phyloP scores from a whole-genome alignment of 2,329 filamentous ascomycete genomes.

The Davidsoniella eucalypti region DNA sequence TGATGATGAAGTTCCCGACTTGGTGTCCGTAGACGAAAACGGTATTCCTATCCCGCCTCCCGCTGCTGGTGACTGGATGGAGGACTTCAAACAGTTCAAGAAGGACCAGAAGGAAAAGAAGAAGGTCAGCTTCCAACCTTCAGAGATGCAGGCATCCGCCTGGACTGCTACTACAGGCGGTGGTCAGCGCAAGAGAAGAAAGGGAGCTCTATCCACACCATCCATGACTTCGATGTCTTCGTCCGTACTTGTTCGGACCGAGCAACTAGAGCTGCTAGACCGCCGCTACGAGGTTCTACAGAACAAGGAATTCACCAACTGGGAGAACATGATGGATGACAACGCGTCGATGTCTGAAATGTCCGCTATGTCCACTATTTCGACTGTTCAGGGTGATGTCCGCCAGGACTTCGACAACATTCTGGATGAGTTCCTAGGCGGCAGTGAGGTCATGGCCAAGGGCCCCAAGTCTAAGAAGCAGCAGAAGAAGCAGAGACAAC shows the following conservation, averaged over 20 bases:
- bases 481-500: slow-evolving; percentile 66
- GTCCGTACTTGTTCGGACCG: slow-evolving; percentile 71
- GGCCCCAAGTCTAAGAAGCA: slow-evolving; percentile 52
- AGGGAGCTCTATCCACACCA: slow-evolving; percentile 76
- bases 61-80: slow-evolving; percentile 68
- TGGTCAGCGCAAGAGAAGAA: slow-evolving; percentile 81
- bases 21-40: slow-evolving; percentile 32
- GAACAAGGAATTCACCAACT: slow-evolving; percentile 44
- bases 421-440: slow-evolving; percentile 81
- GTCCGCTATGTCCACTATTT: slow-evolving; percentile 45
- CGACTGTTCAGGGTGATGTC: slow-evolving; percentile 50
- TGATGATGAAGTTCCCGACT: slow-evolving; percentile 27
- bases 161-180: slow-evolving; percentile 64
- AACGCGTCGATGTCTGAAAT: slow-evolving; percentile 36
- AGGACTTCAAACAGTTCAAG: slow-evolving; percentile 90
- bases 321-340: slow-evolving; percentile 23
- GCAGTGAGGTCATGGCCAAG: slow-evolving; percentile 25
- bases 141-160: slow-evolving; percentile 51
- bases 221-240: slow-evolving; percentile 87
- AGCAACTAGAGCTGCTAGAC: slow-evolving; percentile 71
- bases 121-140: slow-evolving; percentile 27
- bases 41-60: slow-evolving; percentile 25
- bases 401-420: slow-evolving; percentile 73
- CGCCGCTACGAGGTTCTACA: slow-evolving; percentile 84
- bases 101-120: slow-evolving; percentile 45